Conservation (phyloP, 139 green algal species). For the Auxenochlorella pyrenoidosa region DNA sequence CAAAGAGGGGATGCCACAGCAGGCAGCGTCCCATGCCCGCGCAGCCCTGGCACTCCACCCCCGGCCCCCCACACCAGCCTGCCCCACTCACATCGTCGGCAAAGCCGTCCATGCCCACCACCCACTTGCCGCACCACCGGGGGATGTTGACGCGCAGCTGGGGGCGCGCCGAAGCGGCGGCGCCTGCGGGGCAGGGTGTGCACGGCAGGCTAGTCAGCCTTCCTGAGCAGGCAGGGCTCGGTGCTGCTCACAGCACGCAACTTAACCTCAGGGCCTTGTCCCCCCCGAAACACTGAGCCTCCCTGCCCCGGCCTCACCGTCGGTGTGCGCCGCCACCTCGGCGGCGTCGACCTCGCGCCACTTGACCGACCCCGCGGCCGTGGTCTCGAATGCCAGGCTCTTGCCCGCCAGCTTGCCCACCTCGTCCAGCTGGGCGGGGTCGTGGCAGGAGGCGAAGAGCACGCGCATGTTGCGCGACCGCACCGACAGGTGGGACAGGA, state of each 20-base stretch:
- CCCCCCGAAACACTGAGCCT: background rate
- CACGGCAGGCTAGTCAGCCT: too few species aligned
- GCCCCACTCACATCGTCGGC: constrained; percentile 54
- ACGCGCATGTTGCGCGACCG: constrained; percentile 92
- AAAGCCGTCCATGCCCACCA: constrained; percentile 90
- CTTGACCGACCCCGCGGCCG: constrained; percentile 77
- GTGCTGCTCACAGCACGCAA: background rate
- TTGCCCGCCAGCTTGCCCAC: constrained; percentile 51
- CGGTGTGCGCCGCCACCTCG: background rate
- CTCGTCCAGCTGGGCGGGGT: constrained; percentile 59
- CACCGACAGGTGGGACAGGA: constrained; percentile 92
- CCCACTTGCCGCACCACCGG: constrained; percentile 84
- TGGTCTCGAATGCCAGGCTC: constrained; percentile 67
- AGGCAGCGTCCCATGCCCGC: too few species aligned
- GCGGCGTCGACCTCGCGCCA: constrained; percentile 64
- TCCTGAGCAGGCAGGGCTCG: too few species aligned
- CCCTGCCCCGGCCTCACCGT: background rate
- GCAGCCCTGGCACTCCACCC: background rate
- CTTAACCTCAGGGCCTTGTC: background rate
- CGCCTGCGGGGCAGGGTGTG: background rate
- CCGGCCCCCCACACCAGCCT: background rate
- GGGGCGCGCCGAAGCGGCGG: background rate
- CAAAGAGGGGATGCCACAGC: too few species aligned
- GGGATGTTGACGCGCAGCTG: constrained; percentile 1
- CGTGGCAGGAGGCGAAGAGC: constrained; percentile 75